A percentile compares a stretch with the other conserved stretches of the same genome.
Evolutionary conservation across 805 yeast species (phyloP).

Genomic region (Pichia nanzhaoensis): DNA sequence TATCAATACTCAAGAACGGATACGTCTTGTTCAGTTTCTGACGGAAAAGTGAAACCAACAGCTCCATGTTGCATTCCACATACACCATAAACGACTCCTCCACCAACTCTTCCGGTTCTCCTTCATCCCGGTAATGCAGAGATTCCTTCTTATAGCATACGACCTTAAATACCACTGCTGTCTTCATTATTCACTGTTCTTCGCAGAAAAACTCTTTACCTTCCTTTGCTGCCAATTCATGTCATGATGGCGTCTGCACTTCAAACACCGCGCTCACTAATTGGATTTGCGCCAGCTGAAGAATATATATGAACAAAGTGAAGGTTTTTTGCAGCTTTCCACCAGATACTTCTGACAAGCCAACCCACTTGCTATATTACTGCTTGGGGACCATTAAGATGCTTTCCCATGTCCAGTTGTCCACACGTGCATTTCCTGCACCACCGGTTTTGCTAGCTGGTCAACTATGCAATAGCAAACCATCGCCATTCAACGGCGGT

Average conservation of each 20-base stretch:
- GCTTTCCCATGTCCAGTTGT: no score
- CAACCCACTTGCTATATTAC: no score
- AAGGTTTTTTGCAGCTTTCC: no score
- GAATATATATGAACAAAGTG: no score
- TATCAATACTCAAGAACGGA: background rate
- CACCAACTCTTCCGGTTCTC: background rate
- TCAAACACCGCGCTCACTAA: no score
- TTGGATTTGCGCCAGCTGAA: no score
- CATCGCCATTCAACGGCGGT: background rate
- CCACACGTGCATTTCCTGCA: background rate
- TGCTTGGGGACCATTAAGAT: no score
- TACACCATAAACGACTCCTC: constrained; percentile 1
- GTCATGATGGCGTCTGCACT: no score
- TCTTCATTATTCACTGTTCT: background rate
- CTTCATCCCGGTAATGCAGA: background rate
- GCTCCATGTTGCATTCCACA: background rate
- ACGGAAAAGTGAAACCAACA: background rate
- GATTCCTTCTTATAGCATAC: background rate
- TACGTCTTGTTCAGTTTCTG: background rate
- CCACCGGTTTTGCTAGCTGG: background rate
- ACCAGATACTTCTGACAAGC: no score
- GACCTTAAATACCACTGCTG: background rate
- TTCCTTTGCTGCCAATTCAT: no score
- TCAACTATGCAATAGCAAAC: background rate
- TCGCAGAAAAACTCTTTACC: no score